These are phyloP conservation scores for Globisporangium heterothallicum DNA, from an alignment of 352 stramenopile genomes.

Conservation along the genomic window DNA sequence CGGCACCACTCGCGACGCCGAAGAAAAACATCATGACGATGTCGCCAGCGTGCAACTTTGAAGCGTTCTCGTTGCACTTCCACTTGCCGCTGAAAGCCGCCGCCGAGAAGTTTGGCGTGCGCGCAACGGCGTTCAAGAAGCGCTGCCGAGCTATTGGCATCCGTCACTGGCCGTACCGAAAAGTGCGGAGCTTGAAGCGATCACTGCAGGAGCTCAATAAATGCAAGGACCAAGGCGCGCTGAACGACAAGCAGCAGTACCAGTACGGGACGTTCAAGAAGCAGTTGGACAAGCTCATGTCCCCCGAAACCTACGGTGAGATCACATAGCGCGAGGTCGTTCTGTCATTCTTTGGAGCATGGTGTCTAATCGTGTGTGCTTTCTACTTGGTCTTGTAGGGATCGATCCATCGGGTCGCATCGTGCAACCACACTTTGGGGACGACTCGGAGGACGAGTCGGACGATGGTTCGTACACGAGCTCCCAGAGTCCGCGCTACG, in stretches of 20 bases:
- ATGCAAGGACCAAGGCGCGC: slow-evolving; percentile 43
- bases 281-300: slow-evolving; percentile 60
- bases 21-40: slow-evolving; percentile 41
- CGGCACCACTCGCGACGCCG: slow-evolving; percentile 19
- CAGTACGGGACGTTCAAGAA: slow-evolving; percentile 58
- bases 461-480: slow-evolving; percentile 40
- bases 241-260: slow-evolving; percentile 62
- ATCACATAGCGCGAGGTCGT: too few relatives aligned
- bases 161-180: slow-evolving; percentile 67
- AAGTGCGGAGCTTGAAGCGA: slow-evolving; percentile 66
- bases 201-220: slow-evolving; percentile 56
- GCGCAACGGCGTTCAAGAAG: slow-evolving; percentile 74
- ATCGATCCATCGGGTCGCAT: slow-evolving; percentile 58
- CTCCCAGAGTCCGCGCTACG: slow-evolving; percentile 42
- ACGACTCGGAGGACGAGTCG: slow-evolving; percentile 48
- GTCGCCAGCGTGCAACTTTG: slow-evolving; percentile 61
- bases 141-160: slow-evolving; percentile 64
- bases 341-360: too few relatives aligned
- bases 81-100: slow-evolving; percentile 62
- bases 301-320: slow-evolving; percentile 58
- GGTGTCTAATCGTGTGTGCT: not conserved
- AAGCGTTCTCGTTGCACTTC: slow-evolving; percentile 64
- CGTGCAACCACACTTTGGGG: slow-evolving; percentile 38
- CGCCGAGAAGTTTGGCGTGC: slow-evolving; percentile 70
- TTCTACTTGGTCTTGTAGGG: slow-evolving; percentile 9